Evolutionary conservation across 768 basidiomycete genomes (phyloP), one percentile per base, ranked within the genome.

Genomic region (Boletus huronensis): DNA sequence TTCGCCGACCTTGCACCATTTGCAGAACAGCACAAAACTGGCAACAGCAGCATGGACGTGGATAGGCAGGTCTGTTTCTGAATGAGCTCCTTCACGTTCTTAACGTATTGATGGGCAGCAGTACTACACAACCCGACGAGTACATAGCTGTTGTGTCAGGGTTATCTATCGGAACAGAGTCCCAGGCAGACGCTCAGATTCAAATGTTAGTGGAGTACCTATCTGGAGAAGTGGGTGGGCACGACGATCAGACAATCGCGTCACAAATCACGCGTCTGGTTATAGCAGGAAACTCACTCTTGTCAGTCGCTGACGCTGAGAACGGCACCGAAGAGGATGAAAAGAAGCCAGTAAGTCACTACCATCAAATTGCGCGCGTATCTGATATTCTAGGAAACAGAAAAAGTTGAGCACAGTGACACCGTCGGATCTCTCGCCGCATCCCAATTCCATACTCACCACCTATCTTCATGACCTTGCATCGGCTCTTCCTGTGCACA

Each of bases 201-300:
- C 89, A 94, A 61, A 80, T 98, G 78, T 73, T 99, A n/a, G 79
- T 85, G 3, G 97, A 99, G 70, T 97, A 90, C 72, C 73, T 99
- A 36, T 79, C 82, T 1, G 93, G 93, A 2, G 96, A 98, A 73
- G 77, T 74, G 25, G 92, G 90, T n/a, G 83, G 83, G 1, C 64
- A 72, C 0, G 77, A 81, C 53, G 89, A 92, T 54, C 85, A 85
- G 64, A 63, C 75, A 9, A 75, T 79, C 11, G 82, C 88, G 6
- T 75, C 85, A 3, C 83, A 82, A 57, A 87, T 98, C 64, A 87
- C 92, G 7, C 80, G 93, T 14, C 74, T 99, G 14, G 83, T 99
- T 36, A 79, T 99, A 36, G 91, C 90, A 3, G 97, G 97, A 6
- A 91, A 98, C 70, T 94, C 93, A 3, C 69, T 98, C 7, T 82